phyloP scores from a whole-genome alignment of 768 basidiomycete genomes.

The Xerocomellus amylosporus region DNA sequence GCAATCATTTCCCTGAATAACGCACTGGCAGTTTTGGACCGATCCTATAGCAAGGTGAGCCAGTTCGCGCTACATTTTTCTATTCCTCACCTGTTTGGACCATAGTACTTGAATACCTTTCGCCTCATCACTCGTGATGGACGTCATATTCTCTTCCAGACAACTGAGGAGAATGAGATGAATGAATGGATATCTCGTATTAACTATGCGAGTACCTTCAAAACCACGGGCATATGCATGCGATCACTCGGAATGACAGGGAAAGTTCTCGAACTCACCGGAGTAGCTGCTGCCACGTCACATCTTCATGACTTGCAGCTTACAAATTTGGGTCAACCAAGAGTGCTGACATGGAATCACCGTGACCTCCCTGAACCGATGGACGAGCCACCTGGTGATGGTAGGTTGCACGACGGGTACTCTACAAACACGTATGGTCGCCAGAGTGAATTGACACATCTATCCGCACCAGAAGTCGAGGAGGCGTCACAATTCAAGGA shows the following conservation, averaged over 20 bases:
- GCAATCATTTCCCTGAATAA: slow-evolving; percentile 79
- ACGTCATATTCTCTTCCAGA: slow-evolving; percentile 80
- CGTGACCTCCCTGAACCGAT: slow-evolving; percentile 39
- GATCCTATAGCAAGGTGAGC: slow-evolving; percentile 70
- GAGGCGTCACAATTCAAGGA: slow-evolving; percentile 70
- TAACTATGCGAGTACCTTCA: slow-evolving; percentile 94
- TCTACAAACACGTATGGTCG: slow-evolving; percentile 32
- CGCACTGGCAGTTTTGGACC: slow-evolving; percentile 78
- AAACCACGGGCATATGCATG: slow-evolving; percentile 78
- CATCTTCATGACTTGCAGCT: slow-evolving; percentile 69
- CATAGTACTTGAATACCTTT: slow-evolving; percentile 64
- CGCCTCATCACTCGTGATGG: slow-evolving; percentile 74
- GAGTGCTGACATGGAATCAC: slow-evolving; percentile 41
- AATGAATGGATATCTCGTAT: slow-evolving; percentile 89
- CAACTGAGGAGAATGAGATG: slow-evolving; percentile 64
- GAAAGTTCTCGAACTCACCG: slow-evolving; percentile 72
- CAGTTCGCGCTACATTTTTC: background rate
- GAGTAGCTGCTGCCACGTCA: slow-evolving; percentile 82
- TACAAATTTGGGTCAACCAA: slow-evolving; percentile 22
- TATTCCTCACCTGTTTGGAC: slow-evolving; percentile 1
- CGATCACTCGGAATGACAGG: slow-evolving; percentile 67
- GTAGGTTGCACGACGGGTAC: slow-evolving; percentile 24
- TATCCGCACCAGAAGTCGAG: slow-evolving; percentile 54
- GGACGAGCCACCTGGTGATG: slow-evolving; percentile 30
- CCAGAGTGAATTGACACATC: slow-evolving; percentile 19